Evolutionary conservation across 192 early-diverging fungal species (phyloP).

Genomic region (Coemansia reversa): DNA sequence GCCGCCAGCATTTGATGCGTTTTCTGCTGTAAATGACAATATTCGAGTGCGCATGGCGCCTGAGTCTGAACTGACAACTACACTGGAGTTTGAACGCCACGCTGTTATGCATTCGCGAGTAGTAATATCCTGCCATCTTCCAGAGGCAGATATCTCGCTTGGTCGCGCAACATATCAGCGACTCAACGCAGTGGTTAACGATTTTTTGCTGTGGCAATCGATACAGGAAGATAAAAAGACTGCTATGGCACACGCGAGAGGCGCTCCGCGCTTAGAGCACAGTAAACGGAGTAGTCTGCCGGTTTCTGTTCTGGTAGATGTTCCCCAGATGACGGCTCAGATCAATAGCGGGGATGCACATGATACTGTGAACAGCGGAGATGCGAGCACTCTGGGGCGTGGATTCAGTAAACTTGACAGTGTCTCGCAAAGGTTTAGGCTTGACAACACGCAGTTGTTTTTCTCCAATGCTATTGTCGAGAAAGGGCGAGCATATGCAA

Average conservation of each 20-base stretch:
- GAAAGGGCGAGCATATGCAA: conserved; percentile 45
- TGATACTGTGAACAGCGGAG: not conserved
- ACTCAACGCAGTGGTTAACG: conserved; percentile 47
- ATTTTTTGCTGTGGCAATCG: conserved; percentile 55
- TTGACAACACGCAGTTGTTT: conserved; percentile 47
- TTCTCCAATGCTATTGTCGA: conserved; percentile 48
- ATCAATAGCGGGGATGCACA: conserved; percentile 25
- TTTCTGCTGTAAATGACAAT: conserved; percentile 44
- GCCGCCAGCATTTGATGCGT: conserved; percentile 54
- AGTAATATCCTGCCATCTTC: conserved; percentile 52
- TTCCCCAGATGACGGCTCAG: conserved; percentile 38
- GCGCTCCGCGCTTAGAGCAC: not conserved
- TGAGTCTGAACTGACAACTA: conserved; percentile 44
- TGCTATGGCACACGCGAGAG: not conserved
- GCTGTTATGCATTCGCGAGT: conserved; percentile 42
- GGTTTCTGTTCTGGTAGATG: conserved; percentile 43
- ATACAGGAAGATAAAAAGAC: conserved; percentile 32
- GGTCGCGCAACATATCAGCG: conserved; percentile 37
- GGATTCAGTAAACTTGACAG: not conserved
- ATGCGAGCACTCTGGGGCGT: not conserved
- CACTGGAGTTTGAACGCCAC: conserved; percentile 50
- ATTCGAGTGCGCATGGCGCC: conserved; percentile 52
- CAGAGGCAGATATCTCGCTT: conserved; percentile 37
- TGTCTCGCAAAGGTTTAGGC: conserved; percentile 30
- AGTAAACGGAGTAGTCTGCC: conserved; percentile 3